Base-by-base conservation (phyloP, 345 rosid genomes). In the Citrus inodora region DNA sequence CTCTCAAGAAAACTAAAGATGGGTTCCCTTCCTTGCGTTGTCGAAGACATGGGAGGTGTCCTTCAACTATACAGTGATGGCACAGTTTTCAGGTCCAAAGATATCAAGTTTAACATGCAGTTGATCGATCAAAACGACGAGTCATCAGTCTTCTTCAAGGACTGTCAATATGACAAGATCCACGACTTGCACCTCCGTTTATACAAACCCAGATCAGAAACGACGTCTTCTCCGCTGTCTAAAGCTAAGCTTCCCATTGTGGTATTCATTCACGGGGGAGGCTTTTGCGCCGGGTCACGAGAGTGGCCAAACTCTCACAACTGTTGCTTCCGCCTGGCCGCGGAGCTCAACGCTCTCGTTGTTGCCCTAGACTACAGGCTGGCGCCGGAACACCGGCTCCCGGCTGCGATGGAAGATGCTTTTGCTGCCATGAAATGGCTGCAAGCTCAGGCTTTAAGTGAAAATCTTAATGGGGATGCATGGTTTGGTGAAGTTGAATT, bases 301-400 rank as follows among this genome's bases (percentile, higher is more conserved):
- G 63, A 71, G 42, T 94, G 97, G 97, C 97, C 97, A 25, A 89
- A 80, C 83, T 86, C 78, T 38, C 97, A 93, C 82, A 93, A 89
- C 85, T 88, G 86, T 51, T 93, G 98, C 80, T 61, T 87, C 4
- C 87, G 88, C 46, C 86, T 94, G 3, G 88, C 97, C 3, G 87
- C 94, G 0, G 80, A 81, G 8, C 93, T 95, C 42, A 76, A 80
- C 13, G 97, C 91, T 22, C 59, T 93, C 1, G 90, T 95, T 28
- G 73, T 90, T 2, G 77, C 97, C 4, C 91, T 93, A 0, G 98
- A 95, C 84, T 92, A 90, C 85, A 83, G 95, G 67, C 78, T 95
- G 76, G 98, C 98, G 2, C 98, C 98, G 0, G 98, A 94, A 72
- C 87, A 91, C 69, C 83, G 90, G 79, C 91, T 94, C 3, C 98